These are phyloP conservation scores for Aspergillus coremiiformis DNA, from an alignment of 495 filamentous ascomycete genomes.

Conservation along the genomic window DNA sequence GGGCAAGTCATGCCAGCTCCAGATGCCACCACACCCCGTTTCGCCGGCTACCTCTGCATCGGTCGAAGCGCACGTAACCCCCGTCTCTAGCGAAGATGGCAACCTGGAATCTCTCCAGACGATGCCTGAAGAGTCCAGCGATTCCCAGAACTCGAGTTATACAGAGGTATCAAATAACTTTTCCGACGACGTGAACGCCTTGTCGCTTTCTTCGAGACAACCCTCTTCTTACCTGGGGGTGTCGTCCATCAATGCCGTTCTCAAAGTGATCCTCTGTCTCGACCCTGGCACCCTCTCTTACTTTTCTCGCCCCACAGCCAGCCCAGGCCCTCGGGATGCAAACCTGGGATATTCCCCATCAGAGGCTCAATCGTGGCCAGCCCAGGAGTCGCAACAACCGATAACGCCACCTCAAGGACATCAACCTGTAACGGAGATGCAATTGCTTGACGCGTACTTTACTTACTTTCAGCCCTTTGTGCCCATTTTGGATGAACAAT, in stretches of 20 bases:
- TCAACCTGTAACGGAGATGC: conserved; percentile 35
- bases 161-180: conserved; percentile 55
- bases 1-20: conserved; percentile 10
- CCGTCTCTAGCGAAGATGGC: conserved; percentile 33
- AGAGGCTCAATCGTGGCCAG: conserved; percentile 18
- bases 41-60: conserved; percentile 36
- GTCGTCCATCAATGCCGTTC: conserved; percentile 73
- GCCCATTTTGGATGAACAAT: conserved; percentile 69
- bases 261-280: conserved; percentile 74
- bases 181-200: conserved; percentile 73
- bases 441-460: conserved; percentile 71
- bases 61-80: conserved; percentile 35
- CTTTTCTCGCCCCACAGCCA: conserved; percentile 39
- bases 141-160: conserved; percentile 17
- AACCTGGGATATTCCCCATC: conserved; percentile 19
- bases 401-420: conserved; percentile 22
- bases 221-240: conserved; percentile 73
- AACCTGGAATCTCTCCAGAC: conserved; percentile 37
- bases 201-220: conserved; percentile 64
- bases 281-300: conserved; percentile 56
- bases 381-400: conserved; percentile 23
- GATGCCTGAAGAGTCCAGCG: conserved; percentile 33
- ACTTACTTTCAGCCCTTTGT: conserved; percentile 66
- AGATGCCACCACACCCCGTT: conserved; percentile 19
- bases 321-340: conserved; percentile 13